Evolutionary conservation across 495 filamentous ascomycete genomes (phyloP).

Genomic region (Neurospora sublineolata): DNA sequence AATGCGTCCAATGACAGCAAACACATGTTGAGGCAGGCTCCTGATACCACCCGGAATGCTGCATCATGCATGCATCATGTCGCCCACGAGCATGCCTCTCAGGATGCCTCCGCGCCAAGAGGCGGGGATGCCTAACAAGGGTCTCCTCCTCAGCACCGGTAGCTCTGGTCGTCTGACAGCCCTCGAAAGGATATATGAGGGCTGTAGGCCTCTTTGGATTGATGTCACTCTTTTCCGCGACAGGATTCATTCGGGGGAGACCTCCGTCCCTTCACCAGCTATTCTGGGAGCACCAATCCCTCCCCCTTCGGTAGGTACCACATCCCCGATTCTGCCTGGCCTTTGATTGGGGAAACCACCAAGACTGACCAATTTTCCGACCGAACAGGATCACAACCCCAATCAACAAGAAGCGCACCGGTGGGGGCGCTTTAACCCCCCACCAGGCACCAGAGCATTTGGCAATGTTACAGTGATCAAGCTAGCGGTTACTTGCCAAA

Average conservation of each 20-base stretch:
- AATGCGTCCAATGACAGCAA: background rate
- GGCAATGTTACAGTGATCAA: background rate
- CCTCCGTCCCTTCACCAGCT: background rate
- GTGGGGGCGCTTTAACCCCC: background rate
- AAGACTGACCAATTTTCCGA: background rate
- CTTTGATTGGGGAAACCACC: background rate
- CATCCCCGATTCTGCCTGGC: background rate
- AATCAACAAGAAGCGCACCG: background rate
- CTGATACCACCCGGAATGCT: background rate
- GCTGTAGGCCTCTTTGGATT: background rate
- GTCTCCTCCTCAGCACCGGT: background rate
- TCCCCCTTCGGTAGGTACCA: background rate
- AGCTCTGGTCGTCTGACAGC: background rate
- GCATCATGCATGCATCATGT: background rate
- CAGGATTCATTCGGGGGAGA: background rate
- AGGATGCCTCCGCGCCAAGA: background rate
- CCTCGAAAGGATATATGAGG: background rate
- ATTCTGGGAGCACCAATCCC: background rate
- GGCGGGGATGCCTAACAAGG: background rate
- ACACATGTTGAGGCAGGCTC: background rate
- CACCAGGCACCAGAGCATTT: background rate
- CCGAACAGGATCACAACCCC: background rate
- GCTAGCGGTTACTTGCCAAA: background rate
- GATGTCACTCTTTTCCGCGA: background rate
- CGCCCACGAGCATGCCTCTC: background rate